These are phyloP conservation scores for Conticribra guillardii DNA, from an alignment of 108 stramenopile species.

Conservation along the genomic window DNA sequence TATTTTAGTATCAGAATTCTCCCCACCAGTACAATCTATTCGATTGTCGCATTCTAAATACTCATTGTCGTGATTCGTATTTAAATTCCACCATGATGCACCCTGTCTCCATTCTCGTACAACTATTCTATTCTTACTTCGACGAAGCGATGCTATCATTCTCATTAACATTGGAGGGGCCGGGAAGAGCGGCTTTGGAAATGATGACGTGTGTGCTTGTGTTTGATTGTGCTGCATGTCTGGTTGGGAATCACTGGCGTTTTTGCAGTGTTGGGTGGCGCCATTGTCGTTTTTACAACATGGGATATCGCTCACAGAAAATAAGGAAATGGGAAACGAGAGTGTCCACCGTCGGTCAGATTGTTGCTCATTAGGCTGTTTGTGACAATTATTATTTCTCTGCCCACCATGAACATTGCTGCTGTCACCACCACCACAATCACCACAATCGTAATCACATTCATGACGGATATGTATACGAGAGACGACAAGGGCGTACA, in stretches of 20 bases:
- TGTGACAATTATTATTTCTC: not conserved
- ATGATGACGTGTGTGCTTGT: too few species aligned
- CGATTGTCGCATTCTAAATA: not conserved
- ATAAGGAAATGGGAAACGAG: constrained; percentile 1
- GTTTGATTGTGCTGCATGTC: too few species aligned
- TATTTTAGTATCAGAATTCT: not conserved
- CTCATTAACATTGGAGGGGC: constrained; percentile 8
- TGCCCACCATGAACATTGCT: not conserved
- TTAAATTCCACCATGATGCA: constrained; percentile 85
- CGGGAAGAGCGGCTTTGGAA: too few species aligned
- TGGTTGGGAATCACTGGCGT: too few species aligned
- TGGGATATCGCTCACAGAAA: not conserved
- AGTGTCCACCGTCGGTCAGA: not conserved
- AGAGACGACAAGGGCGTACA: constrained; percentile 26
- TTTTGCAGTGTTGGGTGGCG: too few species aligned
- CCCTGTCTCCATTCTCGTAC: constrained; percentile 75
- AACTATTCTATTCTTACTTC: constrained; percentile 47
- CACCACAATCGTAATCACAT: too few species aligned
- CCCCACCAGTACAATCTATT: too few species aligned
- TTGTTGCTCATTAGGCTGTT: not conserved
- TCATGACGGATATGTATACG: constrained; percentile 15
- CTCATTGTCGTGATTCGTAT: constrained; percentile 47
- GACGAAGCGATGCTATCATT: constrained; percentile 20
- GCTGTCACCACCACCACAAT: too few species aligned
- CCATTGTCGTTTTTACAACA: too few species aligned